Evolutionary conservation across 73 alveolate genomes (phyloP).

Genomic region (Urostyla sp.): DNA sequence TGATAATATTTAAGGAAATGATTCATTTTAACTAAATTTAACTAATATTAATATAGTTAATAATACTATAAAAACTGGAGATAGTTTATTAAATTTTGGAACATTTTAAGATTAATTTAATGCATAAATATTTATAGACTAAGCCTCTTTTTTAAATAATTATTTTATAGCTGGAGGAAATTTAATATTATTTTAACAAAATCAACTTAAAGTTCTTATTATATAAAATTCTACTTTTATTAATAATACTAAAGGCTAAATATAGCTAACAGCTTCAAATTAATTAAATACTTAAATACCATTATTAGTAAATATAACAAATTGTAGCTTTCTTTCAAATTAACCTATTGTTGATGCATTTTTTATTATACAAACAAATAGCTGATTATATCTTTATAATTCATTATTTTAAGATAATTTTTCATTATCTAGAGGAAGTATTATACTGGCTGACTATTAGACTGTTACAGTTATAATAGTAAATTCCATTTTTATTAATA

Average conservation of each 20-base stretch:
- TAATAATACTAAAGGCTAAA: slow-evolving; percentile 9
- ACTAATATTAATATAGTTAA: background rate
- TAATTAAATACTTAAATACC: background rate
- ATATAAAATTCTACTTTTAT: background rate
- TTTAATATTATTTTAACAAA: background rate
- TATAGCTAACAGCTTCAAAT: background rate
- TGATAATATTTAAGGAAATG: background rate
- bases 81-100: background rate
- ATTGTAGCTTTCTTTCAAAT: background rate
- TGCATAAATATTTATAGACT: background rate
- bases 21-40: background rate
- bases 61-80: background rate
- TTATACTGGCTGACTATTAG: slow-evolving; percentile 15
- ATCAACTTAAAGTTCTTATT: background rate
- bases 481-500: background rate
- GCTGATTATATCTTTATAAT: background rate
- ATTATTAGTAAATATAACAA: background rate
- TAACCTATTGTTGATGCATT: slow-evolving; percentile 12
- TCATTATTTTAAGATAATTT: slow-evolving; percentile 26
- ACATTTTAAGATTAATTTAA: background rate
- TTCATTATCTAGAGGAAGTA: slow-evolving; percentile 30
- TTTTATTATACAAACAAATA: slow-evolving; percentile 8
- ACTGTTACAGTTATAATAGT: background rate
- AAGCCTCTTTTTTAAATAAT: background rate
- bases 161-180: background rate